Evolutionary conservation across 306 rosid species (phyloP).

Genomic region (Acacia confusa): DNA sequence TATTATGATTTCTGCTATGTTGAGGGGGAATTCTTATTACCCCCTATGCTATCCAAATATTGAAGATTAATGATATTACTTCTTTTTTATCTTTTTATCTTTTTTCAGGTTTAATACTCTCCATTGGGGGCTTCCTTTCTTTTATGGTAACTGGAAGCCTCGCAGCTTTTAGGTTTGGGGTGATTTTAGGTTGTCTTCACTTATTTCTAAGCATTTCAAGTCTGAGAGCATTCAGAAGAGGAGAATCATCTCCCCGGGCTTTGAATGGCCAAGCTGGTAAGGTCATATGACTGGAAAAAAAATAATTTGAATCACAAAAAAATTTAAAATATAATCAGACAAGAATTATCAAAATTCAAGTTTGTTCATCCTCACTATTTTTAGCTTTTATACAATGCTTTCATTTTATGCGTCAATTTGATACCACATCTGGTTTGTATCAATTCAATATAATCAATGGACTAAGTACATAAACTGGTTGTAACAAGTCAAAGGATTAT

Average conservation of each 20-base stretch:
- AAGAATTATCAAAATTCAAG: background rate
- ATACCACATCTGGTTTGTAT: background rate
- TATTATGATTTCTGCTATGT: slow-evolving; percentile 15
- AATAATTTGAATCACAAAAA: background rate
- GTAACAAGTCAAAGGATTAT: background rate
- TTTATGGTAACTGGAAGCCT: slow-evolving; percentile 84
- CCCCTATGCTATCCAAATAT: slow-evolving; percentile 2
- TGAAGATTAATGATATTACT: slow-evolving; percentile 29
- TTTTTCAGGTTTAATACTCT: slow-evolving; percentile 76
- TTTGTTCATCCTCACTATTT: background rate
- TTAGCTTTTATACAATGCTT: slow-evolving; percentile 6
- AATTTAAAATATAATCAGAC: background rate
- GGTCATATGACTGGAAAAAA: slow-evolving; percentile 10
- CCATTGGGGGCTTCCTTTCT: slow-evolving; percentile 85
- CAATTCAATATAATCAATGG: slow-evolving; percentile 13
- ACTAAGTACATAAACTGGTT: background rate
- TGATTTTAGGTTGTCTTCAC: slow-evolving; percentile 81
- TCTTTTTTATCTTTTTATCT: background rate
- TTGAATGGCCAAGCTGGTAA: slow-evolving; percentile 92
- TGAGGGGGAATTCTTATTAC: slow-evolving; percentile 1
- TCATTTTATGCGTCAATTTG: background rate
- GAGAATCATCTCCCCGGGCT: slow-evolving; percentile 55
- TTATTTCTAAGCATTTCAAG: slow-evolving; percentile 72
- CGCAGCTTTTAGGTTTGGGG: slow-evolving; percentile 86
- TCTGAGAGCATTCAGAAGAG: slow-evolving; percentile 63